phyloP scores from a whole-genome alignment of 2,329 filamentous ascomycete genomes.

The Colletotrichum limetticola region DNA sequence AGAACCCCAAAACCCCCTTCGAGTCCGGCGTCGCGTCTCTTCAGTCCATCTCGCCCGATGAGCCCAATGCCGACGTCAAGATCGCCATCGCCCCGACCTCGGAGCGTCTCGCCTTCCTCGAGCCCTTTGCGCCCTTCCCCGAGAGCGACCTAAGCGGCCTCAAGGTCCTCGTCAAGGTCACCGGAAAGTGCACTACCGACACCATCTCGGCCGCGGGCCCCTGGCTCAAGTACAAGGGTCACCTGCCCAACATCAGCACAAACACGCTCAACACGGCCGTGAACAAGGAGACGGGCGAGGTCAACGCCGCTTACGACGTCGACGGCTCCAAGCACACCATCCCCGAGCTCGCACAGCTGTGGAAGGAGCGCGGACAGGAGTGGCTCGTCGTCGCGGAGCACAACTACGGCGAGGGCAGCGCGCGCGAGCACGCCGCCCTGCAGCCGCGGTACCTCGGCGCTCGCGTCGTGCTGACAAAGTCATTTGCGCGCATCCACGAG shows the following conservation, averaged over 20 bases:
- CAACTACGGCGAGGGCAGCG: conserved; percentile 95
- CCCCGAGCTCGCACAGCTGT: conserved; percentile 85
- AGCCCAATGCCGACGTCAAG: conserved; percentile 61
- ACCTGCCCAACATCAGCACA: conserved; percentile 95
- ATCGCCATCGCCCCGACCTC: conserved; percentile 90
- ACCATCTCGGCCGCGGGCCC: conserved; percentile 97
- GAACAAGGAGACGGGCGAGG: conserved; percentile 91
- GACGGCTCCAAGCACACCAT: conserved; percentile 81
- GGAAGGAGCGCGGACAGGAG: conserved; percentile 78
- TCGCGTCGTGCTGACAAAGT: conserved; percentile 85
- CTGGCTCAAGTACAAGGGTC: conserved; percentile 99
- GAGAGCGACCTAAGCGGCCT: conserved; percentile 78
- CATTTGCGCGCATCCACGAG: conserved; percentile 92
- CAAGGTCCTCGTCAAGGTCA: conserved; percentile 92
- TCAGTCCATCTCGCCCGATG: conserved; percentile 78
- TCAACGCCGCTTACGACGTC: conserved; percentile 90
- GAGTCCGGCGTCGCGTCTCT: conserved; percentile 81
- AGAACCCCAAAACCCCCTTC: conserved; percentile 73
- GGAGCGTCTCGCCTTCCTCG: conserved; percentile 87
- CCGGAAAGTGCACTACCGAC: conserved; percentile 98
- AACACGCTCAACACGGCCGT: conserved; percentile 97
- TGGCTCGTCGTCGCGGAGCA: conserved; percentile 98
- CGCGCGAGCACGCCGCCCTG: conserved; percentile 88
- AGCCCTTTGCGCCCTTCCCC: conserved; percentile 91
- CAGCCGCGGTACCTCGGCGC: conserved; percentile 93